Evolutionary conservation across 2,329 filamentous ascomycete species (phyloP).

Genomic region (Penicillium sp.): DNA sequence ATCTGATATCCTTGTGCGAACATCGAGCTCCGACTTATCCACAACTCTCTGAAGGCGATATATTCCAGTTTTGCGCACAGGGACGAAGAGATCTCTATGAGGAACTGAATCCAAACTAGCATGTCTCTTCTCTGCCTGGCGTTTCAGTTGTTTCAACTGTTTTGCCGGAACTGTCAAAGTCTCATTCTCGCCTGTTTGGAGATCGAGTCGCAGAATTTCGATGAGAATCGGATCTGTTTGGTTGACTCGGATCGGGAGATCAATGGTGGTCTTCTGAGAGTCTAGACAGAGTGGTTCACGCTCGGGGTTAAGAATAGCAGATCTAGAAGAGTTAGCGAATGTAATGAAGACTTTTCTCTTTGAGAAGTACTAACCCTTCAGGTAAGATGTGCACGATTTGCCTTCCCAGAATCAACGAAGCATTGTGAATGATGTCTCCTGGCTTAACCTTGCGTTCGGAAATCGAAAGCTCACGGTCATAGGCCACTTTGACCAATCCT

Average conservation of each 20-base stretch:
- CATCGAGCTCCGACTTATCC: constrained; percentile 92
- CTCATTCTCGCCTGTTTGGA: constrained; percentile 80
- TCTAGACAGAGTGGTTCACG: constrained; percentile 81
- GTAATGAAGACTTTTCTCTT: neutral
- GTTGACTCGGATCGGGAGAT: constrained; percentile 88
- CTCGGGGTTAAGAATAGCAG: constrained; percentile 84
- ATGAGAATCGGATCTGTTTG: constrained; percentile 87
- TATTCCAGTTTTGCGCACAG: constrained; percentile 82
- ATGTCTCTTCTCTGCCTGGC: constrained; percentile 65
- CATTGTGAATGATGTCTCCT: constrained; percentile 84
- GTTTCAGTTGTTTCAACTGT: constrained; percentile 76
- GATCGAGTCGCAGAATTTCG: constrained; percentile 83
- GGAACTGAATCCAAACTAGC: constrained; percentile 55
- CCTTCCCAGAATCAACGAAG: constrained; percentile 90
- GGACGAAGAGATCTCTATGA: constrained; percentile 71
- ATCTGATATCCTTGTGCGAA: constrained; percentile 75
- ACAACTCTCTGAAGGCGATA: constrained; percentile 85
- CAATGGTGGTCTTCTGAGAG: constrained; percentile 61
- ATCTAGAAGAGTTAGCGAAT: constrained; percentile 55
- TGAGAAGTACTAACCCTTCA: constrained; percentile 67
- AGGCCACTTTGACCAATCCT: constrained; percentile 77
- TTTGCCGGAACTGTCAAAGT: constrained; percentile 74
- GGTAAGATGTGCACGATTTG: constrained; percentile 98
- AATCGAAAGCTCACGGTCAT: constrained; percentile 89
- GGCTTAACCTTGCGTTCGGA: constrained; percentile 93